Percentiles rank a stretch among this genome's conserved stretches.
phyloP scores from a whole-genome alignment of 78 protist genomes.

The Bigelowiella natans region DNA sequence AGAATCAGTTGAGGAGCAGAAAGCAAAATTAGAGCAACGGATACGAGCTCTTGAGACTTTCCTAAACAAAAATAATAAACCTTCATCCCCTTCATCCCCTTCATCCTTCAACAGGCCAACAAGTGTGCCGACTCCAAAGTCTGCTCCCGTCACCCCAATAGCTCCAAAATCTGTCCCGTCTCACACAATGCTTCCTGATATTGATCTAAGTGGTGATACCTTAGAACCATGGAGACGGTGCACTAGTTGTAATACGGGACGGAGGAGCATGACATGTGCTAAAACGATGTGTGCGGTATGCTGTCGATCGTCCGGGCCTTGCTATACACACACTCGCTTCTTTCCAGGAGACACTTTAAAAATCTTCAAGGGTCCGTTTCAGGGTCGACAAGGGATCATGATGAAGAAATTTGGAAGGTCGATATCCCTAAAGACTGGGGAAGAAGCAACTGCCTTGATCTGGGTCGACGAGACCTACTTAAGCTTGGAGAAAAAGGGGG shows the following conservation, averaged over 20 bases:
- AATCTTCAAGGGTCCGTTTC: background rate
- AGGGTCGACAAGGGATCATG: background rate
- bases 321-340: background rate
- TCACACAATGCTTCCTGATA: too few relatives aligned
- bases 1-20: background rate
- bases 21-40: background rate
- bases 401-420: too few relatives aligned
- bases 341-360: background rate
- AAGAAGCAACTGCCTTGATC: too few relatives aligned
- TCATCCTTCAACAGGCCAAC: too few relatives aligned
- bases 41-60: background rate
- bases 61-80: background rate
- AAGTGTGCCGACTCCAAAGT: background rate
- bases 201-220: too few relatives aligned
- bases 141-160: background rate
- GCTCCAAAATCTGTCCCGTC: background rate
- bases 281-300: background rate
- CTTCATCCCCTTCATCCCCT: too few relatives aligned
- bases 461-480: too few relatives aligned
- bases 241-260: background rate
- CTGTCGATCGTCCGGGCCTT: background rate
- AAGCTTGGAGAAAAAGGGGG: too few relatives aligned
- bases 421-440: too few relatives aligned
- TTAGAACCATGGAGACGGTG: background rate
- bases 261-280: background rate